A percentile compares a stretch with the other conserved stretches of the same genome.
Conservation (phyloP, 2,329 filamentous ascomycete genomes). For the Scopulariopsis brevicaulis region DNA sequence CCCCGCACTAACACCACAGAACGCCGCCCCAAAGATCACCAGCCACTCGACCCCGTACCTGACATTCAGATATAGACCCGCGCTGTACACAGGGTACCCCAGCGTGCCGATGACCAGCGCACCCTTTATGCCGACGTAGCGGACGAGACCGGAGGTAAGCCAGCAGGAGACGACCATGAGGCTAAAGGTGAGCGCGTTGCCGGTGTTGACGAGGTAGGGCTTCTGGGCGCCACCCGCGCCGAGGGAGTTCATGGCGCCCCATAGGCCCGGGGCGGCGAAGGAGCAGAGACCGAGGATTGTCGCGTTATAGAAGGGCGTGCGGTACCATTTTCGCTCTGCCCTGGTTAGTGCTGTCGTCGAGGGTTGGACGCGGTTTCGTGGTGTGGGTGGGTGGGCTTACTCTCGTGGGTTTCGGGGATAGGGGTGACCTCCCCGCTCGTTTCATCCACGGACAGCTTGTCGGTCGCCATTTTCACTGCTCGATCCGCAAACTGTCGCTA, state of each 20-base stretch:
- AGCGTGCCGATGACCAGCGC: constrained; percentile 56
- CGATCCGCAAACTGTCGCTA: not conserved
- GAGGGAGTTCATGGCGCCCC: constrained; percentile 63
- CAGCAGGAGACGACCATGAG: constrained; percentile 63
- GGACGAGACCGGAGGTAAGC: constrained; percentile 52
- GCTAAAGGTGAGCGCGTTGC: constrained; percentile 61
- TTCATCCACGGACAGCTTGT: not conserved
- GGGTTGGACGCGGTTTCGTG: not conserved
- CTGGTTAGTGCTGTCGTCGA: not conserved
- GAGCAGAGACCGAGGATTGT: constrained; percentile 61
- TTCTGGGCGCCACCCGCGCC: constrained; percentile 56
- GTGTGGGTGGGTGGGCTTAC: not conserved
- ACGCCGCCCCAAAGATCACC: constrained; percentile 53
- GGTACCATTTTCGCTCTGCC: constrained; percentile 40
- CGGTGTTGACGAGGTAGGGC: constrained; percentile 54
- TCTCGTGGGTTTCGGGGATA: not conserved
- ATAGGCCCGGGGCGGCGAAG: constrained; percentile 59
- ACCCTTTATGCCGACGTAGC: constrained; percentile 59
- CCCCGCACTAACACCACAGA: constrained; percentile 60
- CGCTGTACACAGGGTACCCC: constrained; percentile 61
- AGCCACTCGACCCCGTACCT: constrained; percentile 60
- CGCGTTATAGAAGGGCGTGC: constrained; percentile 62
- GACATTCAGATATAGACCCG: constrained; percentile 62
- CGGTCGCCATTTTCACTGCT: not conserved
- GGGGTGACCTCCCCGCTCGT: not conserved